Evolutionary conservation across 805 yeast species (phyloP).

Genomic region (Hanseniaspora nectarophila): DNA sequence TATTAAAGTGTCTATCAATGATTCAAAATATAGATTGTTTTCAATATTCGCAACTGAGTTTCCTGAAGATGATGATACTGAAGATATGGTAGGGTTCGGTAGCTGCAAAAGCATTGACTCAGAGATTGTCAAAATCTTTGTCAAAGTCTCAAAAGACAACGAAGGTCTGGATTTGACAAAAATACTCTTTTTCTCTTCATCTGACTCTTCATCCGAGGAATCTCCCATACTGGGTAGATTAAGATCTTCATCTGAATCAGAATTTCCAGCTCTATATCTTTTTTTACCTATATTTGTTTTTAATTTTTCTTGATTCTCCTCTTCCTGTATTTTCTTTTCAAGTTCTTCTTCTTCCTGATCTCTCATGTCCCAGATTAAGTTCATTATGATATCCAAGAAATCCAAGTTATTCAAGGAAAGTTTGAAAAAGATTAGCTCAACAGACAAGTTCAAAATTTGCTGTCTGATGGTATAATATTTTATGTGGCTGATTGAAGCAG

Average conservation of each 20-base stretch:
- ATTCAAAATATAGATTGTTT: slow-evolving; percentile 46
- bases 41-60: slow-evolving; percentile 52
- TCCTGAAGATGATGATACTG: slow-evolving; percentile 53
- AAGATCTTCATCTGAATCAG: neutral
- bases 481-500: slow-evolving; percentile 48
- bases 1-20: slow-evolving; percentile 64
- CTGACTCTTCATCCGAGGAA: slow-evolving; percentile 19
- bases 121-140: slow-evolving; percentile 24
- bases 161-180: slow-evolving; percentile 18
- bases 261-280: slow-evolving; percentile 6
- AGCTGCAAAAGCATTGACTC: slow-evolving; percentile 33
- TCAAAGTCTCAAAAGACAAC: slow-evolving; percentile 18
- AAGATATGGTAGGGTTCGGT: slow-evolving; percentile 50
- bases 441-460: slow-evolving; percentile 44
- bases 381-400: slow-evolving; percentile 73
- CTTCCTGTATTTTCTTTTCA: slow-evolving; percentile 16
- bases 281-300: slow-evolving; percentile 16
- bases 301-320: slow-evolving; percentile 19
- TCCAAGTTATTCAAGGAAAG: slow-evolving; percentile 71
- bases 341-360: slow-evolving; percentile 38
- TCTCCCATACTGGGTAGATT: slow-evolving; percentile 19
- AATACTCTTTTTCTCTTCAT: slow-evolving; percentile 22
- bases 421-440: slow-evolving; percentile 42
- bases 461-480: slow-evolving; percentile 42
- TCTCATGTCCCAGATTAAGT: slow-evolving; percentile 71